Conservation (phyloP, 495 filamentous ascomycete genomes). For the Margaritispora aquatica region DNA sequence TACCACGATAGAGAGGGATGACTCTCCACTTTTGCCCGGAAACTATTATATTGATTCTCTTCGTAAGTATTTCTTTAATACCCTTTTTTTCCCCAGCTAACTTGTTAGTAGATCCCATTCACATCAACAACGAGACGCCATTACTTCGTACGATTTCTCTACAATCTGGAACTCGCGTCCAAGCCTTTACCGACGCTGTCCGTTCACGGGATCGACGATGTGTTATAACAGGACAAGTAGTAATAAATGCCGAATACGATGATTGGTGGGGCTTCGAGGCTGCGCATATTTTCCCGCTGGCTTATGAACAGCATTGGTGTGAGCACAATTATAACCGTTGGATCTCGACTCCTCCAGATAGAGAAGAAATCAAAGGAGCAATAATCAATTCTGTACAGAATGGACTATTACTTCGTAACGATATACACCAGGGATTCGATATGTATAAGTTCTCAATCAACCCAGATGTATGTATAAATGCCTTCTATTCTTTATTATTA, state of each 20-base stretch:
- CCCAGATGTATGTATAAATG: constrained; percentile 31
- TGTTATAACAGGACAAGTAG: constrained; percentile 26
- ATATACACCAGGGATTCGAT: constrained; percentile 30
- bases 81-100: constrained; percentile 7
- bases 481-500: constrained; percentile 4
- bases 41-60: constrained; percentile 25
- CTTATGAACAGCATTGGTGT: constrained; percentile 27
- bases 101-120: constrained; percentile 20
- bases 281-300: constrained; percentile 33
- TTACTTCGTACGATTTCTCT: constrained; percentile 24
- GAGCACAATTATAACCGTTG: constrained; percentile 23
- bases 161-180: constrained; percentile 20
- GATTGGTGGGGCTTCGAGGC: constrained; percentile 27
- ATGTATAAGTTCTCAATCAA: constrained; percentile 28
- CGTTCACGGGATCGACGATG: constrained; percentile 28
- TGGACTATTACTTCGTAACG: constrained; percentile 27
- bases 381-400: constrained; percentile 33
- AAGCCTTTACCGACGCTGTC: constrained; percentile 27
- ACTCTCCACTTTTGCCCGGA: constrained; percentile 24
- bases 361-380: constrained; percentile 7
- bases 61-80: constrained; percentile 17
- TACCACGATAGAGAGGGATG: constrained; percentile 23
- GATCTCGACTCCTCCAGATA: constrained; percentile 24
- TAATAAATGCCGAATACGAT: background rate
- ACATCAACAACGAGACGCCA: constrained; percentile 24